Evolutionary conservation across 1,284 basidiomycete species (phyloP).

Genomic region (Rhodotorula sp.): DNA sequence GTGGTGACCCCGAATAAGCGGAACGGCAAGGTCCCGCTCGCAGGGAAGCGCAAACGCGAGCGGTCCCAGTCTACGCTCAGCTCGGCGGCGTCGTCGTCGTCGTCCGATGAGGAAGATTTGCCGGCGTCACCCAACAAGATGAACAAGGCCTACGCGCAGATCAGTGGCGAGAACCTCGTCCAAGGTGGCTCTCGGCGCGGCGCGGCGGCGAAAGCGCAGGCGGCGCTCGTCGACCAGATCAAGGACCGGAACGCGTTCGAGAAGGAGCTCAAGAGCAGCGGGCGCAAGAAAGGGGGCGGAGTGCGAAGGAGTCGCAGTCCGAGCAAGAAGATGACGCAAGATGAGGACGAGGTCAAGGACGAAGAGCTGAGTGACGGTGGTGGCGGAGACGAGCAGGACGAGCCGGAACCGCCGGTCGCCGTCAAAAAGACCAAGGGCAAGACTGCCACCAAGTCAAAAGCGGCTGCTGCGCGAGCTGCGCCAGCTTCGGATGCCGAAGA

Average conservation of each 20-base stretch:
- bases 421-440: slow-evolving; percentile 16
- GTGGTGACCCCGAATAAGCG: too few relatives aligned
- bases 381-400: slow-evolving; percentile 33
- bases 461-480: slow-evolving; percentile 12
- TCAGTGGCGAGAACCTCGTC: slow-evolving; percentile 31
- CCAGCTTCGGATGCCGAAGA: neutral
- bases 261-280: slow-evolving; percentile 29
- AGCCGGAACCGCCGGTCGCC: slow-evolving; percentile 4
- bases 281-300: slow-evolving; percentile 14
- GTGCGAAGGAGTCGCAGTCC: slow-evolving; percentile 35
- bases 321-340: slow-evolving; percentile 27
- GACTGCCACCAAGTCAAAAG: slow-evolving; percentile 26
- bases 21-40: neutral
- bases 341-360: slow-evolving; percentile 20
- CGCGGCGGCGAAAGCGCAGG: slow-evolving; percentile 66
- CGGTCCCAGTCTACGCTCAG: neutral
- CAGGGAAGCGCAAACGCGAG: neutral
- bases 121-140: slow-evolving; percentile 23
- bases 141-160: slow-evolving; percentile 17
- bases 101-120: neutral
- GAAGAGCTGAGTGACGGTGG: slow-evolving; percentile 1
- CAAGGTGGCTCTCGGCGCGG: slow-evolving; percentile 46
- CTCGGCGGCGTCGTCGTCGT: slow-evolving; percentile 14
- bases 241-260: slow-evolving; percentile 69
- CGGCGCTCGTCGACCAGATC: slow-evolving; percentile 66